Evolutionary conservation across 805 yeast species (phyloP).

Genomic region (Monosporozyma unispora): DNA sequence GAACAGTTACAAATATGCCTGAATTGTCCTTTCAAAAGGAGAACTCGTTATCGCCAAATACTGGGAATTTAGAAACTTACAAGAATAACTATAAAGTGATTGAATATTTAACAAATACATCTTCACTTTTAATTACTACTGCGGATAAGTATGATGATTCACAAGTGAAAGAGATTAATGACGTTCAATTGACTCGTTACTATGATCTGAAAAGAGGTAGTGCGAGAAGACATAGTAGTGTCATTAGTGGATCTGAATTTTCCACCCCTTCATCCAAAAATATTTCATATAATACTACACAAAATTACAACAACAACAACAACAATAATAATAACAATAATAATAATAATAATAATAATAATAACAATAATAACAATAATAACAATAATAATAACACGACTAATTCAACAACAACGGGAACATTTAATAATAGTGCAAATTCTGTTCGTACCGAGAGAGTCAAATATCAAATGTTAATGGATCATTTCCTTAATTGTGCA

Average conservation of each 20-base stretch:
- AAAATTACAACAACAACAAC: neutral
- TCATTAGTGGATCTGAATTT: neutral
- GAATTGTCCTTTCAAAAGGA: neutral
- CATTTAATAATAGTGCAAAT: neutral
- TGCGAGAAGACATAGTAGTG: conserved; percentile 2
- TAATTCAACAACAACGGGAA: neutral
- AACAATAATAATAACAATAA: neutral
- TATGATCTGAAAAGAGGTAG: conserved; percentile 2
- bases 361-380: neutral
- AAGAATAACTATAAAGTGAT: neutral
- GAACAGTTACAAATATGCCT: neutral
- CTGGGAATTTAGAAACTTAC: neutral
- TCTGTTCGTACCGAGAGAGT: conserved; percentile 10
- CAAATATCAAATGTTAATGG: conserved; percentile 8
- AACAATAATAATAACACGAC: neutral
- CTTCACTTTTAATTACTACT: conserved; percentile 1
- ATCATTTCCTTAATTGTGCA: conserved; percentile 11
- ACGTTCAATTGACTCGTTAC: neutral
- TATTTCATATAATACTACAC: neutral
- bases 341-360: neutral
- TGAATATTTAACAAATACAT: conserved; percentile 3
- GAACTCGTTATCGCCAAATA: neutral
- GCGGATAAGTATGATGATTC: conserved; percentile 3
- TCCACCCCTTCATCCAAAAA: neutral
- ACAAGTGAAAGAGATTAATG: conserved; percentile 1